Evolutionary conservation across 768 basidiomycete species (phyloP).

Genomic region (Lactarius evosmus): DNA sequence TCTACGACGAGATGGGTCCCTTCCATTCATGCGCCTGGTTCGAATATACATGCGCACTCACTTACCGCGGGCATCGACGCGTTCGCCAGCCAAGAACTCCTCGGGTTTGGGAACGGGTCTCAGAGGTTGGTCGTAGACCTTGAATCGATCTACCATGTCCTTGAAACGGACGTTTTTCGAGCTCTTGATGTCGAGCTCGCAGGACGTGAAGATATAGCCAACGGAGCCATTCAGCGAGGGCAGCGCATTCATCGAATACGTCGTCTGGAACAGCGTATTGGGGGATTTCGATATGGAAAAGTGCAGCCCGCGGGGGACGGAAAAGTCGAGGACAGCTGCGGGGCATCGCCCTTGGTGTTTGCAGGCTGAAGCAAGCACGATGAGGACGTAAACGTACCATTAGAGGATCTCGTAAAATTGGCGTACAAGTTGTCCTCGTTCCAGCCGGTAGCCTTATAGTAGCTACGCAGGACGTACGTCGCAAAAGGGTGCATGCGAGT

Average conservation of each 20-base stretch:
- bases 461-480: constrained; percentile 82
- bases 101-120: constrained; percentile 75
- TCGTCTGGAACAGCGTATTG: constrained; percentile 83
- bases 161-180: constrained; percentile 77
- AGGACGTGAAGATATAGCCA: constrained; percentile 91
- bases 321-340: constrained; percentile 87
- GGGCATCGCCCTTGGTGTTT: background rate
- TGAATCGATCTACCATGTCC: constrained; percentile 87
- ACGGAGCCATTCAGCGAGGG: constrained; percentile 90
- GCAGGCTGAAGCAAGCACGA: too few species aligned
- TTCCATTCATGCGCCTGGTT: background rate
- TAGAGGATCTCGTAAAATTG: constrained; percentile 85
- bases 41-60: constrained; percentile 9
- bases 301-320: constrained; percentile 75
- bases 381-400: constrained; percentile 53
- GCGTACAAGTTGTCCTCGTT: constrained; percentile 94
- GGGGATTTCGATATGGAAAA: constrained; percentile 85
- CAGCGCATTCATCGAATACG: constrained; percentile 90
- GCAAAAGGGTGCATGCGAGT: constrained; percentile 75
- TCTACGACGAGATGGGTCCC: constrained; percentile 45
- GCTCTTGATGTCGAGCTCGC: constrained; percentile 66
- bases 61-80: constrained; percentile 73
- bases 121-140: constrained; percentile 76
- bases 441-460: constrained; percentile 94
- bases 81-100: constrained; percentile 77